Percentiles rank a stretch among this genome's conserved stretches.
These are phyloP conservation scores for Chlamydomonas schloesseri DNA, from an alignment of 139 green algal genomes.

Conservation along the genomic window DNA sequence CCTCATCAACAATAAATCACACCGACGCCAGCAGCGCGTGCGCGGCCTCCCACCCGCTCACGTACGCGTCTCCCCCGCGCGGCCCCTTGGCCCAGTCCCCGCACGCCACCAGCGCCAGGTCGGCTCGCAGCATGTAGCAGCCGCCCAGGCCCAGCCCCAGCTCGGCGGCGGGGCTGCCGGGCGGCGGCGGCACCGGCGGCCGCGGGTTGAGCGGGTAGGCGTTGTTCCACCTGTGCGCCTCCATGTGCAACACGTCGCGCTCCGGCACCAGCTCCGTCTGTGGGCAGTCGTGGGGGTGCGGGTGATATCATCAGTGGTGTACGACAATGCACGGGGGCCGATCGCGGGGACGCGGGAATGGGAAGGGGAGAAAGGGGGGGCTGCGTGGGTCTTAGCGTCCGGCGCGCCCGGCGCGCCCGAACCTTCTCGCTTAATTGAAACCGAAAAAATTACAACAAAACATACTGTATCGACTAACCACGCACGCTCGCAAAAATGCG, in stretches of 20 bases:
- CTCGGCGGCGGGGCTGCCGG: neutral
- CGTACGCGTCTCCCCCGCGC: no score
- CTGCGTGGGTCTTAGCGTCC: no score
- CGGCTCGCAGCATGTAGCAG: slow-evolving; percentile 10
- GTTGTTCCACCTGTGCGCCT: slow-evolving; percentile 38
- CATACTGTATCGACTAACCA: no score
- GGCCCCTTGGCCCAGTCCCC: slow-evolving; percentile 19
- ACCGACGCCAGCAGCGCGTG: neutral
- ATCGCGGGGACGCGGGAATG: no score
- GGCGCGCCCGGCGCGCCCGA: no score
- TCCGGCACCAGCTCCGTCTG: neutral
- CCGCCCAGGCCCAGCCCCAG: neutral
- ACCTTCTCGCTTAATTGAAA: no score
- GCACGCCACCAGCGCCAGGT: slow-evolving; percentile 3
- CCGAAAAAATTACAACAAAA: no score
- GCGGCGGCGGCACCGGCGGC: neutral
- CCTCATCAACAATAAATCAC: neutral
- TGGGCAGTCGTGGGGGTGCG: neutral
- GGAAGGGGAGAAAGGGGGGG: no score
- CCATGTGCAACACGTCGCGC: slow-evolving; percentile 18
- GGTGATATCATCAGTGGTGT: no score
- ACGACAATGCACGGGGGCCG: no score
- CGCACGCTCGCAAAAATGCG: no score
- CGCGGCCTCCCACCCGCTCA: neutral
- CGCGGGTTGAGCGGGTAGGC: slow-evolving; percentile 49